Conservation (phyloP, 1,284 basidiomycete genomes). For the Puccinia horiana region DNA sequence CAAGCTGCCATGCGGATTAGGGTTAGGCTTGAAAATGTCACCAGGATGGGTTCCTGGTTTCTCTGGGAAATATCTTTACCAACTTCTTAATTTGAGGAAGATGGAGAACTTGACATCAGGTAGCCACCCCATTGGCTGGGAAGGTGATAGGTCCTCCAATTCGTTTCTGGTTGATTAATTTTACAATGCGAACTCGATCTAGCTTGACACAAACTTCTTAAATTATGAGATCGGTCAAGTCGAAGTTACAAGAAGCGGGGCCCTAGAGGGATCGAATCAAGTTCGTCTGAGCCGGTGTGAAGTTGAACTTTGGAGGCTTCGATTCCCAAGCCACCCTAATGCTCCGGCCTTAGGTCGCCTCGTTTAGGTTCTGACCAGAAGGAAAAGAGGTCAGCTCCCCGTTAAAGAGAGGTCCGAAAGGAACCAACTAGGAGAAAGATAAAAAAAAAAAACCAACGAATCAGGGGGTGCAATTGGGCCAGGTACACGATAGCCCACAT, state of each 20-base stretch:
- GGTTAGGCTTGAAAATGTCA: no score
- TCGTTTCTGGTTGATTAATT: neutral
- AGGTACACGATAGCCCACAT: constrained; percentile 94
- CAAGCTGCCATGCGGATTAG: no score
- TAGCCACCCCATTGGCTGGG: no score
- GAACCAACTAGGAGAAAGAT: neutral
- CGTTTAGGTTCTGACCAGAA: constrained; percentile 33
- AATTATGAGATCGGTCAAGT: neutral
- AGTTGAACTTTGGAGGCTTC: neutral
- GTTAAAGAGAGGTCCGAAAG: no score
- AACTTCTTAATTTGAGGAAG: no score
- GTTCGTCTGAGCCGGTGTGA: neutral
- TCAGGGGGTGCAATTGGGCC: constrained; percentile 83
- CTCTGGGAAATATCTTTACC: no score
- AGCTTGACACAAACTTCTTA: neutral
- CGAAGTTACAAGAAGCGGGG: neutral
- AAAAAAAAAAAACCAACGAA: constrained; percentile 64
- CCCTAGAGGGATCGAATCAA: neutral
- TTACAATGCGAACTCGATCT: neutral
- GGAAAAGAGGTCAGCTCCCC: neutral
- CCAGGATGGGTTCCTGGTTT: no score
- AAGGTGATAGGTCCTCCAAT: neutral
- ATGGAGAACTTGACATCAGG: no score
- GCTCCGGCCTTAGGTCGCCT: constrained; percentile 30
- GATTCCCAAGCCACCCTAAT: neutral